These are phyloP conservation scores for Madurella mycetomatis DNA, from an alignment of 2,329 filamentous ascomycete species.

Conservation along the genomic window DNA sequence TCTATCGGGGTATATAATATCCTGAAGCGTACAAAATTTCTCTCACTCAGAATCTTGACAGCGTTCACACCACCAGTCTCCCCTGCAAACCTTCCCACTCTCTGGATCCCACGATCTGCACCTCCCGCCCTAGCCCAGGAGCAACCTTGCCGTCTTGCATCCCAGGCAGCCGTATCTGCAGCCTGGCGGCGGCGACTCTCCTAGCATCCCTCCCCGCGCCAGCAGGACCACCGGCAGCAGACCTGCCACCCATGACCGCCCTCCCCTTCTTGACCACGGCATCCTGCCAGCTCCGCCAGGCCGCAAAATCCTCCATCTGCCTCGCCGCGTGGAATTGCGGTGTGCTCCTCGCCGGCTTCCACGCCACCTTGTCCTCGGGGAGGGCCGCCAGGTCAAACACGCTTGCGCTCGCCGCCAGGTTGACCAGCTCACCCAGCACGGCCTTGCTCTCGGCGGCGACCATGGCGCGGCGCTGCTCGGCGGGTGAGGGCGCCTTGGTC, in stretches of 20 bases:
- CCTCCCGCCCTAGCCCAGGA: conserved; percentile 30
- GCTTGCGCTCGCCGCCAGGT: conserved; percentile 52
- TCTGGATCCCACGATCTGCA: conserved; percentile 49
- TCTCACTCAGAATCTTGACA: background rate
- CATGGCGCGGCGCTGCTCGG: conserved; percentile 46
- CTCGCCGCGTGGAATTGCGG: conserved; percentile 63
- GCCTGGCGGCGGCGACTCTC: conserved; percentile 40
- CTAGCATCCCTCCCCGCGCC: conserved; percentile 26
- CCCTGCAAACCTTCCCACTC: conserved; percentile 55
- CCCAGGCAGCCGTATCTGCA: conserved; percentile 49
- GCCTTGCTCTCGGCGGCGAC: conserved; percentile 60
- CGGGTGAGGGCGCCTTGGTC: conserved; percentile 35
- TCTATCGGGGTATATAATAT: conserved; percentile 15
- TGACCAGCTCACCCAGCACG: conserved; percentile 60
- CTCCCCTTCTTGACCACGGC: conserved; percentile 51
- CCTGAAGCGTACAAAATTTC: conserved; percentile 8
- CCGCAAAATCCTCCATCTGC: conserved; percentile 61
- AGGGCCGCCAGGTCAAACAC: conserved; percentile 57
- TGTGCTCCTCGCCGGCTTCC: conserved; percentile 61
- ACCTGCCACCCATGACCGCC: conserved; percentile 30
- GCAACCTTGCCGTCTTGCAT: conserved; percentile 42
- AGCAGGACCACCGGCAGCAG: conserved; percentile 23
- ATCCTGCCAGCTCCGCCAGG: conserved; percentile 56
- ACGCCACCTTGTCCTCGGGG: conserved; percentile 58
- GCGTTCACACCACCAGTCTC: conserved; percentile 27